These are phyloP conservation scores for Solioccasus polychromus DNA, from an alignment of 768 basidiomycete species.

Conservation along the genomic window DNA sequence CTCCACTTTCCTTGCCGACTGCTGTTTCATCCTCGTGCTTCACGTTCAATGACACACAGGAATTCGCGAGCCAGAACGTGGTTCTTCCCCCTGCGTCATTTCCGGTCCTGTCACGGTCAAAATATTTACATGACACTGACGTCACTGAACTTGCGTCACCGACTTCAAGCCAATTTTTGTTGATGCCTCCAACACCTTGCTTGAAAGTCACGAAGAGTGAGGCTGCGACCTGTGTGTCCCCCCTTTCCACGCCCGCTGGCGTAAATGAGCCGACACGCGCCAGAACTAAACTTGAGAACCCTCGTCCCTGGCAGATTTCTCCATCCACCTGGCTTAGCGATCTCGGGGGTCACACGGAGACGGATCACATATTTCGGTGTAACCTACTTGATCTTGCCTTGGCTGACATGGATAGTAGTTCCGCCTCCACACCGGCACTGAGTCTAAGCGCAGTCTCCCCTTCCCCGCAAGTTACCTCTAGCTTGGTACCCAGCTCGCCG, in stretches of 20 bases:
- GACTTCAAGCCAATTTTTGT: conserved; percentile 25
- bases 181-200: conserved; percentile 26
- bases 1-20: conserved; percentile 25
- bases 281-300: conserved; percentile 12
- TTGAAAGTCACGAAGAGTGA: conserved; percentile 8
- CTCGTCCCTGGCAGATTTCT: conserved; percentile 17
- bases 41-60: conserved; percentile 17
- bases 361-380: conserved; percentile 29
- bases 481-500: conserved; percentile 12
- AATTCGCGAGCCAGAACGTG: conserved; percentile 4
- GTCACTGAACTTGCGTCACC: conserved; percentile 23
- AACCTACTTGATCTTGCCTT: conserved; percentile 16
- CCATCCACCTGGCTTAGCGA: conserved; percentile 32
- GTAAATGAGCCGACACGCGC: conserved; percentile 1
- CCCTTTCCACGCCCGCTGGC: conserved; percentile 8
- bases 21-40: conserved; percentile 29
- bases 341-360: conserved; percentile 31
- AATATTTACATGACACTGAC: conserved; percentile 5
- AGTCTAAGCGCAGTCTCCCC: conserved; percentile 23
- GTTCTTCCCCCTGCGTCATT: conserved; percentile 10
- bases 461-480: conserved; percentile 15
- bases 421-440: conserved; percentile 23
- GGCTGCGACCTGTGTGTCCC: conserved; percentile 10
- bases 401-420: conserved; percentile 18
- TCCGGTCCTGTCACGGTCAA: conserved; percentile 3